Conservation (phyloP, 202 grass and related monocot genomes). For the Panicum virgatum region DNA sequence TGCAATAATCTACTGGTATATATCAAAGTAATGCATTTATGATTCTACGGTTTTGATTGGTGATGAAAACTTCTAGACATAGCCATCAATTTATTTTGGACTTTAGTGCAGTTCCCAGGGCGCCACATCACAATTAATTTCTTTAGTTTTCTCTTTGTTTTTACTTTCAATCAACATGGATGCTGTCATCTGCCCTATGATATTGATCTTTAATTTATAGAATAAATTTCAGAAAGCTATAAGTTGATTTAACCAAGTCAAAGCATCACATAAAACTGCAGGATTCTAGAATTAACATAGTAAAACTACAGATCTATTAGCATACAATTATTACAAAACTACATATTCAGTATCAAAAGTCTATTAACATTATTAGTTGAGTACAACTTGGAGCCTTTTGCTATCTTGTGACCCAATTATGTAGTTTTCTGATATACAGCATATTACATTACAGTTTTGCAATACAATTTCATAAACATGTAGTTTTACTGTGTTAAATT, state of each 20-base stretch:
- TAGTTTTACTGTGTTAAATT: too few relatives aligned
- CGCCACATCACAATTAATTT: neutral
- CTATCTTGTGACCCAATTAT: too few relatives aligned
- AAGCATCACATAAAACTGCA: neutral
- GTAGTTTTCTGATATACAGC: too few relatives aligned
- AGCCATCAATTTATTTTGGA: neutral
- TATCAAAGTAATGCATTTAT: neutral
- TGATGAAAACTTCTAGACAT: neutral
- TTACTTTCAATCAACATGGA: neutral
- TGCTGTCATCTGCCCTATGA: neutral
- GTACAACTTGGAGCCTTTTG: too few relatives aligned
- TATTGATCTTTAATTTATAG: neutral
- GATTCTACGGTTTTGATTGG: neutral
- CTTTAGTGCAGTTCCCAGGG: neutral
- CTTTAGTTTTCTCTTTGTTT: neutral
- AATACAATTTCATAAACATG: too few relatives aligned
- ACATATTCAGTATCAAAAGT: too few relatives aligned
- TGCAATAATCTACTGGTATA: neutral
- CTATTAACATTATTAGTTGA: too few relatives aligned
- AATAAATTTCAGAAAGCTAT: neutral
- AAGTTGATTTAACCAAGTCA: neutral
- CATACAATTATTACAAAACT: neutral
- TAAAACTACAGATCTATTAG: neutral
- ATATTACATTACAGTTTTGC: too few relatives aligned
- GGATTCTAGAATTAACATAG: neutral